Conservation (phyloP, 148 eudicot species). For the Rhododendron ovatum region DNA sequence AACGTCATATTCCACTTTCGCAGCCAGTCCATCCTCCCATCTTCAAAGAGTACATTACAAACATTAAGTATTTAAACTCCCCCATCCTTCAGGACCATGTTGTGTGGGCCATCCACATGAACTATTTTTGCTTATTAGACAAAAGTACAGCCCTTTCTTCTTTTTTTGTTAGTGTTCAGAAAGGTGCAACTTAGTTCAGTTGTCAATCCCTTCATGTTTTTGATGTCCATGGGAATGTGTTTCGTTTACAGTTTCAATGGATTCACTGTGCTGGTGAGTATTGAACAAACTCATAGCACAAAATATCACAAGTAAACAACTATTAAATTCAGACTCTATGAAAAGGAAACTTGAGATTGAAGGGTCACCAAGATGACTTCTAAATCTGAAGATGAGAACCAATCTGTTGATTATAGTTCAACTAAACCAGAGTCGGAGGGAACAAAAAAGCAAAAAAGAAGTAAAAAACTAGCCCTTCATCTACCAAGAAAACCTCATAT, state of each 20-base stretch:
- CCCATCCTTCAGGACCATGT: not conserved
- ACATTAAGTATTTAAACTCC: not conserved
- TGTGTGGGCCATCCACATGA: not conserved
- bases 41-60: slow-evolving; percentile 28
- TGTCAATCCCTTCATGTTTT: not conserved
- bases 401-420: not conserved
- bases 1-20: slow-evolving; percentile 55
- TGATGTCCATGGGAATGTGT: not conserved
- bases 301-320: not conserved
- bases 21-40: slow-evolving; percentile 90
- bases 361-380: not conserved
- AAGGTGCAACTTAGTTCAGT: not conserved
- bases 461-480: not conserved
- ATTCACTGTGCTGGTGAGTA: not conserved
- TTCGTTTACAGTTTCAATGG: not conserved
- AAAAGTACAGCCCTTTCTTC: not conserved
- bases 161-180: not conserved
- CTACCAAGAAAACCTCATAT: not conserved
- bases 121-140: not conserved
- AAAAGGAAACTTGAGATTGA: not conserved
- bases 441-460: not conserved
- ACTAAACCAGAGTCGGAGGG: not conserved
- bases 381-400: not conserved
- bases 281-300: not conserved
- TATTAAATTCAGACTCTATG: not conserved